These are phyloP conservation scores for Penicillium waksmanii DNA, from an alignment of 495 filamentous ascomycete genomes.

Conservation along the genomic window DNA sequence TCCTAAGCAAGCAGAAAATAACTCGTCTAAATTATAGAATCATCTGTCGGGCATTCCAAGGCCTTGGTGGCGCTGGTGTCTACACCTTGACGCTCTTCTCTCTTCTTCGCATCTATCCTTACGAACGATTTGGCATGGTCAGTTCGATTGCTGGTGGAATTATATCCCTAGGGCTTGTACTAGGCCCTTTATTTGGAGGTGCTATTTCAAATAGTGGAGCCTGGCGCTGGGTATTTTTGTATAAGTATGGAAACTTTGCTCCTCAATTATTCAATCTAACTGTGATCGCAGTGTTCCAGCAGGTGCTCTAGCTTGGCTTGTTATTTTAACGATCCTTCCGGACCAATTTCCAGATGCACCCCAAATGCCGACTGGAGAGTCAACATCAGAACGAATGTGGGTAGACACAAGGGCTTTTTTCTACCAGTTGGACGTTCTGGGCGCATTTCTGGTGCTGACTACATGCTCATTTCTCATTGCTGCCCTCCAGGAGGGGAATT, in stretches of 20 bases:
- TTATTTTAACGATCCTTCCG: not conserved
- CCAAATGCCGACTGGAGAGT: no score
- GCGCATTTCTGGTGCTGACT: conserved; percentile 7
- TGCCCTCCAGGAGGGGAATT: conserved; percentile 56
- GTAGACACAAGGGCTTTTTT: not conserved
- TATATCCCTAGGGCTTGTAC: conserved; percentile 22
- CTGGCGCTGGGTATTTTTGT: conserved; percentile 53
- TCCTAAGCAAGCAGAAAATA: not conserved
- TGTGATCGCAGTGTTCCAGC: conserved; percentile 18
- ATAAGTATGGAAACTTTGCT: no score
- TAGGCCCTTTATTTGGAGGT: conserved; percentile 54
- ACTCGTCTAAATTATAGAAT: conserved; percentile 35
- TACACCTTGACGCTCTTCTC: conserved; percentile 58
- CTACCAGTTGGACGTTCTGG: conserved; percentile 1
- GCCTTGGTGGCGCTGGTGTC: conserved; percentile 54
- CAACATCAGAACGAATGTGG: no score
- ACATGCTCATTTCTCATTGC: conserved; percentile 47
- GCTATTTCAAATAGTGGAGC: conserved; percentile 35
- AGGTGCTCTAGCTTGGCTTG: conserved; percentile 7
- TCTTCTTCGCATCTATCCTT: conserved; percentile 52
- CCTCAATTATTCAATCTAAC: no score
- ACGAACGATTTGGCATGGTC: conserved; percentile 13
- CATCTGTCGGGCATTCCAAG: conserved; percentile 56
- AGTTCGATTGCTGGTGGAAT: conserved; percentile 18
- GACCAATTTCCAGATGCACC: conserved; percentile 7